Conservation (phyloP, 305 asterid species). For the Fraxinus baroniana region DNA sequence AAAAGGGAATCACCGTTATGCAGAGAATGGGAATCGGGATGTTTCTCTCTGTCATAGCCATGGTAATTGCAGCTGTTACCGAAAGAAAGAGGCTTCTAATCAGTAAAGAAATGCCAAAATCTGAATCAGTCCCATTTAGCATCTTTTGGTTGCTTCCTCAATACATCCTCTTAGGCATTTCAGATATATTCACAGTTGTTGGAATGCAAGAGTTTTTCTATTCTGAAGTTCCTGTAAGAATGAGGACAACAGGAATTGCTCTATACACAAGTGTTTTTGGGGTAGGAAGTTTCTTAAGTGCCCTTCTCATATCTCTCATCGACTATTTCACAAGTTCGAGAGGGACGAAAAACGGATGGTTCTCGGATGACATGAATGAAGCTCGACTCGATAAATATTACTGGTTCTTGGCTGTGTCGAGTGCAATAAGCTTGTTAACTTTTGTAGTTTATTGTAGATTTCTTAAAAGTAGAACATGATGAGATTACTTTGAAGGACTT, state of each 20-base stretch:
- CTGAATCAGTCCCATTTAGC: slow-evolving; percentile 43
- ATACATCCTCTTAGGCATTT: slow-evolving; percentile 72
- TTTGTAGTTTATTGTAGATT: slow-evolving; percentile 52
- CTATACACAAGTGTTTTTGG: slow-evolving; percentile 89
- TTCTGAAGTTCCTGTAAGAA: slow-evolving; percentile 66
- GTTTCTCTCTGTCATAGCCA: slow-evolving; percentile 73
- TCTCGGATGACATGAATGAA: slow-evolving; percentile 64
- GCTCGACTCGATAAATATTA: slow-evolving; percentile 79
- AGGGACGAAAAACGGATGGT: slow-evolving; percentile 54
- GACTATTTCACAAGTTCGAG: slow-evolving; percentile 52
- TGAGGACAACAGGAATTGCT: slow-evolving; percentile 89
- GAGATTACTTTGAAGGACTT: background rate
- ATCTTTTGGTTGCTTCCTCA: slow-evolving; percentile 94
- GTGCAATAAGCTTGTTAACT: slow-evolving; percentile 47
- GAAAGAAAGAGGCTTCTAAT: slow-evolving; percentile 52
- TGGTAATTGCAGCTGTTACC: slow-evolving; percentile 70
- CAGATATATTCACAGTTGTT: slow-evolving; percentile 87
- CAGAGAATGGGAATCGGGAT: slow-evolving; percentile 89
- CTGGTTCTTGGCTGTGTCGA: slow-evolving; percentile 62
- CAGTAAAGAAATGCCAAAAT: background rate
- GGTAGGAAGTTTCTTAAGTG: slow-evolving; percentile 78
- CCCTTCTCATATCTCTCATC: slow-evolving; percentile 53
- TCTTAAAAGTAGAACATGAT: slow-evolving; percentile 31
- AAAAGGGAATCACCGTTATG: slow-evolving; percentile 68
- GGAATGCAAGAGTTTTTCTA: slow-evolving; percentile 96